These are phyloP conservation scores for Alternaria triticimaculans DNA, from an alignment of 2,329 filamentous ascomycete genomes.

Conservation along the genomic window DNA sequence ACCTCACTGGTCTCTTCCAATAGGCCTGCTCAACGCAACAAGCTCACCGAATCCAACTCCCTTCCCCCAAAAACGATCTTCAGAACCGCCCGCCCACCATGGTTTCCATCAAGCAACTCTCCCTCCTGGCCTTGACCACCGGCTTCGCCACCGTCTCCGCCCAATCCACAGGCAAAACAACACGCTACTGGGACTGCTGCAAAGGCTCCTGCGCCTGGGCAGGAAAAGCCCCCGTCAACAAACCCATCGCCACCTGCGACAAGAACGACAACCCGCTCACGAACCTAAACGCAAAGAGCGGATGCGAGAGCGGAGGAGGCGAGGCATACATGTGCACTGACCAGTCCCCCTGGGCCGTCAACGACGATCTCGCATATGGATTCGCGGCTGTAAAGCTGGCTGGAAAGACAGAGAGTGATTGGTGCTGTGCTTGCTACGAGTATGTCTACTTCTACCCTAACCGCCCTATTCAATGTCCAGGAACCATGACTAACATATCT, in stretches of 20 bases:
- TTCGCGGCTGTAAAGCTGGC: slow-evolving; percentile 68
- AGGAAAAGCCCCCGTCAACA: slow-evolving; percentile 61
- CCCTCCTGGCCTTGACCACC: slow-evolving; percentile 34
- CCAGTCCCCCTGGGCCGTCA: slow-evolving; percentile 68
- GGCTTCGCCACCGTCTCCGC: slow-evolving; percentile 36
- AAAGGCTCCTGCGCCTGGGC: slow-evolving; percentile 71
- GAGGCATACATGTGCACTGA: slow-evolving; percentile 64
- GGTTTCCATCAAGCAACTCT: slow-evolving; percentile 38
- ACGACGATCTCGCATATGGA: slow-evolving; percentile 65
- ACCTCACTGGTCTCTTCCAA: background rate
- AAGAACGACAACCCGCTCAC: slow-evolving; percentile 62
- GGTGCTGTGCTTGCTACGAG: slow-evolving; percentile 72
- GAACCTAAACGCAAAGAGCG: slow-evolving; percentile 57
- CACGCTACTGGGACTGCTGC: slow-evolving; percentile 66
- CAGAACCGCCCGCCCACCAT: slow-evolving; percentile 19
- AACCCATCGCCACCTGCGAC: slow-evolving; percentile 63
- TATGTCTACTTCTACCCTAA: slow-evolving; percentile 24
- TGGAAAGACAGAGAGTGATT: slow-evolving; percentile 61
- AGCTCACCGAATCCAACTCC: background rate
- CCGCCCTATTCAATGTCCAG: no score
- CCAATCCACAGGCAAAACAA: slow-evolving; percentile 41
- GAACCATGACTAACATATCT: no score
- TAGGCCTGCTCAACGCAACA: background rate
- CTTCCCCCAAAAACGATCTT: background rate
- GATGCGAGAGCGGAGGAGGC: slow-evolving; percentile 61